phyloP scores from a whole-genome alignment of 208 protist species.

The Crithidia bombi region DNA sequence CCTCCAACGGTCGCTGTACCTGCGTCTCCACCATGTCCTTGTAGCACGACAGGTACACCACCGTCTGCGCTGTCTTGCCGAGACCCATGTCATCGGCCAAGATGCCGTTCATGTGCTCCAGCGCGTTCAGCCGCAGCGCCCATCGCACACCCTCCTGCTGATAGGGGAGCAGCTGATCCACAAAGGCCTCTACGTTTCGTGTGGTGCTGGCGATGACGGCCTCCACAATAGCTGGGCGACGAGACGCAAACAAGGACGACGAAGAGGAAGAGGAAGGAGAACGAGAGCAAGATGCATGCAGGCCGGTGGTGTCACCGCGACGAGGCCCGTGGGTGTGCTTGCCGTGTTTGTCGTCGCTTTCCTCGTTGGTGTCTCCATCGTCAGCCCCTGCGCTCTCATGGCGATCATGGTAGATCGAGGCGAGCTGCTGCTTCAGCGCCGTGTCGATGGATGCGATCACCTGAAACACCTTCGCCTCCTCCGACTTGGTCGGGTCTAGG shows the following conservation, averaged over 20 bases:
- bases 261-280: background rate
- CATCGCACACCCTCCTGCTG: constrained; percentile 97
- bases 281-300: no score
- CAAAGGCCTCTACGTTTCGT: constrained; percentile 30
- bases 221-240: constrained; percentile 31
- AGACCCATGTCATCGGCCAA: constrained; percentile 98
- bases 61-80: constrained; percentile 97
- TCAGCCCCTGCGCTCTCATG: no score
- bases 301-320: no score
- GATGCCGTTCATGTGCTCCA: constrained; percentile 90
- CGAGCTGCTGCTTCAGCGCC: constrained; percentile 35
- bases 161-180: constrained; percentile 88
- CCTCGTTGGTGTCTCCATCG: background rate
- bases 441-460: constrained; percentile 38
- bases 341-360: background rate
- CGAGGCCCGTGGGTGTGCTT: no score
- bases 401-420: constrained; percentile 12
- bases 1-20: constrained; percentile 30
- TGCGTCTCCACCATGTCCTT: constrained; percentile 44
- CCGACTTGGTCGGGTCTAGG: constrained; percentile 29
- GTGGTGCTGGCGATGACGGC: constrained; percentile 36
- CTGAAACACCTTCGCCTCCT: constrained; percentile 30
- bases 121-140: constrained; percentile 92
- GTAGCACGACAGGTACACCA: constrained; percentile 88
- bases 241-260: background rate